Evolutionary conservation across 108 stramenopile genomes (phyloP), one percentile per base, ranked within the genome.

Genomic region (Asterionellopsis glacialis): DNA sequence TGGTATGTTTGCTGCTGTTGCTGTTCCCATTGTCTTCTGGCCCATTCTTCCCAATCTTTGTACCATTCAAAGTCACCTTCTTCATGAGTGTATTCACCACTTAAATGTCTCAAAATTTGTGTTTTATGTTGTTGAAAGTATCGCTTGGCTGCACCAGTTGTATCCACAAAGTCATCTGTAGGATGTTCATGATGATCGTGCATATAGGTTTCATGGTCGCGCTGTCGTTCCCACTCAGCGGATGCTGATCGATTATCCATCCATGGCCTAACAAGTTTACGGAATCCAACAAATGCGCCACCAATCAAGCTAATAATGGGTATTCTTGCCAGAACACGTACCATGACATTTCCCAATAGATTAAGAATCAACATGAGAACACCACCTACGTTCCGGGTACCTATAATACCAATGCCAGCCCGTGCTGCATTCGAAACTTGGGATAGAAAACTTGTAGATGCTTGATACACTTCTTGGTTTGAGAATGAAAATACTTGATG

Each of bases 141-240:
- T 15, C 41, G 21, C 13, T 67, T 64, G 9, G 87, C 90, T 15
- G 40, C 53, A n/a, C 86, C 84, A 22, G 41, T 23, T 19, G 39
- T 19, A 55, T 87, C 85, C 16, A 56, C 61, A 67, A 91, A 91
- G 54, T 81, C 80, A 39, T 74, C 60, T 47, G 57, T 49, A 7
- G 2, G 33, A 11, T 50, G 51, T 0, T 40, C 18, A 11, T 52
- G 48, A 41, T 57, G 25, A 16, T 70, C 58, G n/a, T 57, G 38
- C 59, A 64, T 65, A 9, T 56, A 56, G 1, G 86, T 77, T 42
- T 91, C 90, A 57, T 77, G 61, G 27, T 88, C 86, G 24, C 90
- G 67, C 40, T 88, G 86, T 26, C 84, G 74, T 59, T 91, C 84
- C 90, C 90, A 91, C 27, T 85, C 84, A n/a, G 82, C 90, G 13